Evolutionary conservation across 129 eudicot species (phyloP).

Genomic region (Ambrosia artemisiifolia): DNA sequence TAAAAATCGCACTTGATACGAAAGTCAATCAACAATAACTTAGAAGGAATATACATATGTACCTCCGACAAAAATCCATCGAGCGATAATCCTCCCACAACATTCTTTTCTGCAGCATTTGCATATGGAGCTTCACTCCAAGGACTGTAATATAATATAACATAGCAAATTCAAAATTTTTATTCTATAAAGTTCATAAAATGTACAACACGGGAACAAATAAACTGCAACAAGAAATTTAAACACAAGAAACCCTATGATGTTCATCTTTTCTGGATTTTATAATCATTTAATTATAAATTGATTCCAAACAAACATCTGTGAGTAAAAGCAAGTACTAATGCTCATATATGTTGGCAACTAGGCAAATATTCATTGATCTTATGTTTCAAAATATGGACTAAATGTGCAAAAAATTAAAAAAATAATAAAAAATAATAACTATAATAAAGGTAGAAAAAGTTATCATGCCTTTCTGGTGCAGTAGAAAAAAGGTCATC

Average conservation of each 20-base stretch:
- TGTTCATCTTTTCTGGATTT: neutral
- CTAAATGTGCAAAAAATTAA: neutral
- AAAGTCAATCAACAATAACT: neutral
- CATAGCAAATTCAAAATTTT: neutral
- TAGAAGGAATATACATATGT: neutral
- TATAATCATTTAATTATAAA: neutral
- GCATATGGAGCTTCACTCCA: constrained; percentile 87
- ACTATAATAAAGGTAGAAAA: neutral
- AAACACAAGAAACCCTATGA: neutral
- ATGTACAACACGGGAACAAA: neutral
- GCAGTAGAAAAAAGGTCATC: constrained; percentile 88
- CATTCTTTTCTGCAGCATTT: constrained; percentile 71
- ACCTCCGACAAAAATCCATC: constrained; percentile 90
- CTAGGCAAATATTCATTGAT: neutral
- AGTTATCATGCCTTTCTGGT: constrained; percentile 66
- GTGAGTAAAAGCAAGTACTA: neutral
- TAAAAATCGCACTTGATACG: neutral
- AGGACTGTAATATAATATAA: constrained; percentile 51
- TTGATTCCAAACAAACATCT: neutral
- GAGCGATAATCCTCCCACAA: constrained; percentile 73
- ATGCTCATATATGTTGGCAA: neutral
- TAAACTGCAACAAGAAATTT: neutral
- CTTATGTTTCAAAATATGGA: no score
- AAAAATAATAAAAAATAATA: no score
- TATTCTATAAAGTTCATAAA: no score